Conservation (phyloP, 2,329 filamentous ascomycete genomes). For the Exophiala alcalophila region DNA sequence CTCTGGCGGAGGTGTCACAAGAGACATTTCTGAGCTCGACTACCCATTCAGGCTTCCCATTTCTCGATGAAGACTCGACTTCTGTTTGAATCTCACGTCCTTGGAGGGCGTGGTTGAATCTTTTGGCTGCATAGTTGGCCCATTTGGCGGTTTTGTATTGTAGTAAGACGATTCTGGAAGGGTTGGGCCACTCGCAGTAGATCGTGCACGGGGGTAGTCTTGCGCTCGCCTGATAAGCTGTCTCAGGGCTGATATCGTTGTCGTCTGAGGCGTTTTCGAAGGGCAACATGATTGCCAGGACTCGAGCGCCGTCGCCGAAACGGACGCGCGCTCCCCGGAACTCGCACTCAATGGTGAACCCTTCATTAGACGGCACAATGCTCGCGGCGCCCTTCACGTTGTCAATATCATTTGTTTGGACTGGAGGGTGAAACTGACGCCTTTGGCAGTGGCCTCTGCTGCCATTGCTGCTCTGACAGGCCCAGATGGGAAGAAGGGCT, state of each 20-base stretch:
- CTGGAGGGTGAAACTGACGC: no score
- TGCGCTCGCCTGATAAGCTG: not conserved
- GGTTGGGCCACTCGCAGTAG: conserved; percentile 16
- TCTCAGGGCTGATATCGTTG: not conserved
- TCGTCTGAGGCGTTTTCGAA: not conserved
- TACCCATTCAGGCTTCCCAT: conserved; percentile 8
- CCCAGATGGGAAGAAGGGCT: no score
- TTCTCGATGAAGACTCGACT: conserved; percentile 4
- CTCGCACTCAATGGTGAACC: not conserved
- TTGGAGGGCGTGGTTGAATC: conserved; percentile 8
- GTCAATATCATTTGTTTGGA: no score
- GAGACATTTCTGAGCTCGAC: conserved; percentile 11
- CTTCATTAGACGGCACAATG: no score
- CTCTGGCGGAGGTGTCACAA: not conserved
- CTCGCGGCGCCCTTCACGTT: no score
- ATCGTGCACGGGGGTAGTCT: conserved; percentile 6
- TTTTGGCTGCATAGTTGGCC: conserved; percentile 6
- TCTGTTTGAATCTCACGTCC: conserved; percentile 3
- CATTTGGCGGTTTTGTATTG: conserved; percentile 11
- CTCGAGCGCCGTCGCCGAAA: conserved; percentile 8
- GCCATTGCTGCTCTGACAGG: no score
- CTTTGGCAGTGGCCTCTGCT: no score
- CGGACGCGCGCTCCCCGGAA: conserved; percentile 5
- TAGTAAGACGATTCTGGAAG: conserved; percentile 14
- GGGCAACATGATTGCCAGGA: conserved; percentile 8